These are phyloP conservation scores for Penicillium mononematosum DNA, from an alignment of 495 filamentous ascomycete species.

Conservation along the genomic window DNA sequence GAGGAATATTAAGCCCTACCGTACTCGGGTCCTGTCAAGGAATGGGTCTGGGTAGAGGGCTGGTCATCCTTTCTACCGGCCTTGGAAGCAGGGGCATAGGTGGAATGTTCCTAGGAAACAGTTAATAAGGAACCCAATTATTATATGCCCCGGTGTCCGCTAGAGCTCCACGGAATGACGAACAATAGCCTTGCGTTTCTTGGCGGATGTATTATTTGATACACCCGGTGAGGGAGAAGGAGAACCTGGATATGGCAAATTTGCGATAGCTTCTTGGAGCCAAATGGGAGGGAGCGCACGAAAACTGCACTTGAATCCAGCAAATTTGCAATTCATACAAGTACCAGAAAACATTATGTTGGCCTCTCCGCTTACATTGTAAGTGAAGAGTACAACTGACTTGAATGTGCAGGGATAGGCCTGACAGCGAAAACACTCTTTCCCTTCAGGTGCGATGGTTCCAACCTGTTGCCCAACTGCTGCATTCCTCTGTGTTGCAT, in stretches of 20 bases:
- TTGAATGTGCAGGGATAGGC: not conserved
- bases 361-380: not conserved
- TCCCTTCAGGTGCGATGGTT: not conserved
- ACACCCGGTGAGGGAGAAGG: not conserved
- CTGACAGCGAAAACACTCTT: not conserved
- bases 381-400: not conserved
- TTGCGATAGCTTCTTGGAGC: not conserved
- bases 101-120: not conserved
- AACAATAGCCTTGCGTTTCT: not conserved
- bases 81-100: not conserved
- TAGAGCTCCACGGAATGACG: not conserved
- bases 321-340: not conserved
- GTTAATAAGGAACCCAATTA: not conserved
- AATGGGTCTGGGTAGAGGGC: not conserved
- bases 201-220: not conserved
- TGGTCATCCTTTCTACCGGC: not conserved
- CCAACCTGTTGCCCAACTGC: not conserved
- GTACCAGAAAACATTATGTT: not conserved
- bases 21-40: not conserved
- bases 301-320: too few relatives aligned
- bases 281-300: not conserved
- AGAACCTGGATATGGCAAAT: not conserved
- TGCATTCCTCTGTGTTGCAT: not conserved
- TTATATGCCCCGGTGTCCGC: not conserved
- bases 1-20: not conserved